Base-by-base conservation (phyloP, 2,329 filamentous ascomycete genomes). In the Penicillium crustosum region DNA sequence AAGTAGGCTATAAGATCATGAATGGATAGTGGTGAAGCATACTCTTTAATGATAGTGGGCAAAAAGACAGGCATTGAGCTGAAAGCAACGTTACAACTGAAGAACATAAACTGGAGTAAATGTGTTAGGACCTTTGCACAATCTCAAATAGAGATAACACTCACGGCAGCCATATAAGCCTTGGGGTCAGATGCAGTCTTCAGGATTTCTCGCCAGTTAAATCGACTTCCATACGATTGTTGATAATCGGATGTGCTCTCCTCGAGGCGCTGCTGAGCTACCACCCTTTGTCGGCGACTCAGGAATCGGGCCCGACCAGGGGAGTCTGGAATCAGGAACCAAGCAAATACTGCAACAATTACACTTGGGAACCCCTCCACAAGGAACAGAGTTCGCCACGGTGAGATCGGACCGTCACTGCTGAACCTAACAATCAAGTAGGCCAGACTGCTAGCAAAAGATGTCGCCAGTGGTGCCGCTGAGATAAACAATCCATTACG, bases 11-110 rank as follows among this genome's bases (percentile, higher is more conserved):
- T n/a, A 5, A 19, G 3, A 13, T 41, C 8, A 7, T 4, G 6
- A 19, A 48, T 36, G 6, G 27, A 19, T 19, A 10, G 2, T 5
- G 17, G 12, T 15, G 27, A 13, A n/a, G 33, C 73, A 56, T 66
- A 79, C 70, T 88, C 84, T 59, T 81, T 79, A 47, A 95, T 82
- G 61, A 95, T 91, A 25, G 89, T 91, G 36, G 91, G 91, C 3
- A 96, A 82, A 71, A 96, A 96, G 49, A 94, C 90, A 3, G 92
- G 92, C 71, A 96, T 86, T 23, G 89, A 93, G 68, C 87, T 87
- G 78, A 96, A 96, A 13, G 91, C 89, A 72, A 95, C 89, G 75
- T 96, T 96, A 69, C 89, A 87, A 73, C 88, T 86, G 79, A 95
- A 92, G 80, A 95, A 90, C 84, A 96, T 95, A 66, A 85, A 75